Conservation (phyloP, 257 asterid genomes). For the Haberlea rhodopensis region DNA sequence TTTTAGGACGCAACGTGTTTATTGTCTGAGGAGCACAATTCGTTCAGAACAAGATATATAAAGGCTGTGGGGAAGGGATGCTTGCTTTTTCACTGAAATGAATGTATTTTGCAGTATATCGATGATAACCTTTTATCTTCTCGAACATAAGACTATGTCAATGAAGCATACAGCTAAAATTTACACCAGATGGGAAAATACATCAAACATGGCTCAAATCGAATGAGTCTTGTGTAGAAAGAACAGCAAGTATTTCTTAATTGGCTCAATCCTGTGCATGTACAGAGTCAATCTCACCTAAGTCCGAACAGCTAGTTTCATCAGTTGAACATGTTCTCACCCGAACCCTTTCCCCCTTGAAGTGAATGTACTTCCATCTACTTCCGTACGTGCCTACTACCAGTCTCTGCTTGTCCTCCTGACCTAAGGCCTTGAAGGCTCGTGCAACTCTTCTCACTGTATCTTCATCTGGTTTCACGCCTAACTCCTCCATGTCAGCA, state of each 20-base stretch:
- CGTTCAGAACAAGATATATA: neutral
- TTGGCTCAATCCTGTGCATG: neutral
- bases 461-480: conserved; percentile 85
- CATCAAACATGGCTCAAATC: too few species aligned
- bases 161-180: too few species aligned
- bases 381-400: conserved; percentile 47
- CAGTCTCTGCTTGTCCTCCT: conserved; percentile 48
- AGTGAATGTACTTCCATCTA: conserved; percentile 80
- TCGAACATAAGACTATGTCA: too few species aligned
- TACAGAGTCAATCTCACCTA: neutral
- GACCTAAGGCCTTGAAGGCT: conserved; percentile 62
- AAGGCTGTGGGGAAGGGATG: too few species aligned
- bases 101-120: too few species aligned
- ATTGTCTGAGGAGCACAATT: neutral
- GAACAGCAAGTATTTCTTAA: too few species aligned
- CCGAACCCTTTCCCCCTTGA: conserved; percentile 81
- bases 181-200: too few species aligned
- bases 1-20: neutral
- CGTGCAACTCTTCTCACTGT: conserved; percentile 60
- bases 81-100: too few species aligned
- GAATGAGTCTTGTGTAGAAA: too few species aligned
- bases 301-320: conserved; percentile 18
- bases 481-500: conserved; percentile 97
- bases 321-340: conserved; percentile 37
- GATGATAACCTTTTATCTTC: too few species aligned